Evolutionary conservation across 2,329 filamentous ascomycete genomes (phyloP).

Genomic region (Pseudocercospora fuligena): DNA sequence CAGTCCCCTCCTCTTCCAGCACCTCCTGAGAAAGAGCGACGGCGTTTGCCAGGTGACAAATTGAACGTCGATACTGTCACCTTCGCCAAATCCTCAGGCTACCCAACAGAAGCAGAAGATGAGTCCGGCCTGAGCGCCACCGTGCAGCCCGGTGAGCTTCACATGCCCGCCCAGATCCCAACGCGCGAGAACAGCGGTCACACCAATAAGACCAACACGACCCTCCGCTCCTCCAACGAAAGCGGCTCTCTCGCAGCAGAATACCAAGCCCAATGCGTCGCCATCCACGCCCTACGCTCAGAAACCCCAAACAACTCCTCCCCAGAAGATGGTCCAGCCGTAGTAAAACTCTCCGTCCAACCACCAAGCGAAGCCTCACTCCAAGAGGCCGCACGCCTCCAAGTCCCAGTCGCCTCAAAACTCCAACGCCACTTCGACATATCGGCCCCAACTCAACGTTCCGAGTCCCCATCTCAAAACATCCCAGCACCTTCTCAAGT

Average conservation of each 20-base stretch:
- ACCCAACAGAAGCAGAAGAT: constrained; percentile 4
- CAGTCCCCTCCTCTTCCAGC: background rate
- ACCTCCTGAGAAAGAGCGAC: background rate
- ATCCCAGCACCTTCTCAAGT: background rate
- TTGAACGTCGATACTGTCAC: background rate
- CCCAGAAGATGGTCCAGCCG: background rate
- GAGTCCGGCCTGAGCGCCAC: background rate
- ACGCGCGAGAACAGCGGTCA: background rate
- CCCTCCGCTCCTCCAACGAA: background rate
- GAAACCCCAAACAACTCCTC: background rate
- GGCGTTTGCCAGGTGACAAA: background rate
- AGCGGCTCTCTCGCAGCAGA: background rate
- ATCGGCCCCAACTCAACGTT: background rate
- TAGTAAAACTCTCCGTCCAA: constrained; percentile 4
- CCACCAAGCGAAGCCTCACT: constrained; percentile 1
- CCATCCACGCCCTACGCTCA: constrained; percentile 7
- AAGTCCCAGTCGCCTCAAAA: background rate
- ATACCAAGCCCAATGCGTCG: constrained; percentile 9
- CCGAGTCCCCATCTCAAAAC: background rate
- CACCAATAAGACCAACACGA: background rate
- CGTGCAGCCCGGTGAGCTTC: constrained; percentile 1
- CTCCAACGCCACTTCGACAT: constrained; percentile 9
- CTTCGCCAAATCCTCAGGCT: constrained; percentile 1
- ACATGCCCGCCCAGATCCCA: background rate
- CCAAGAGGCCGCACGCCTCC: background rate